Base-by-base conservation (phyloP, 192 early-diverging fungal species). In the Coemansia asiatica region DNA sequence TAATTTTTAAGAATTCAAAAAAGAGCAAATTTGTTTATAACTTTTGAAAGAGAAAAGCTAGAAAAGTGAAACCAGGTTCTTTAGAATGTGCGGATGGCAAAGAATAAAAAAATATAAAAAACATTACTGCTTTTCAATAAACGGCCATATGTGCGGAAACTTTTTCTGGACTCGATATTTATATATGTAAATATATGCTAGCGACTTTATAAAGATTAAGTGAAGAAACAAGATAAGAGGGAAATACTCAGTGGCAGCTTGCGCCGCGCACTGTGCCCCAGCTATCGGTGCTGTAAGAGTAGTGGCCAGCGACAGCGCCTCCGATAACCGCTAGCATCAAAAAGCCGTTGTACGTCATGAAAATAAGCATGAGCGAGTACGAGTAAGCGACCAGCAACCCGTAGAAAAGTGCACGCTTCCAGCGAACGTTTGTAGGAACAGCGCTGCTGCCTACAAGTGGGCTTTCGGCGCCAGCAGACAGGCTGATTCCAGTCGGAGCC, bases 341-440 rank as follows among this genome's bases (percentile, higher is more conserved):
- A 76, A 79, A 92, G 33, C 87, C 88, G 58, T 92, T 92, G 71
- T 92, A 92, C 0, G 91, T 92, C 91, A 92, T 92, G 63, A 92
- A 92, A 28, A 92, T 85, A 8, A 92, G 84, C 91, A 92, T 92
- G 1, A 91, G 60, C 23, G 88, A 87, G 69, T 89, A 89, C 44
- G 88, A 89, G 40, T 90, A 85, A 48, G 80, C 85, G 13, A 90
- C 87, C 61, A 88, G 76, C 10, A 86, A 64, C 46, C 87, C 86
- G 61, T 92, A 90, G 33, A 89, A 68, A 6, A 87, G n/a, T 2
- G 91, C 85, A 1, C 89, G 86, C 31, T 69, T 83, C 64, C 86
- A 68, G 29, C 84, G 86, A 28, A 84, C 83, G 46, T 61, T 64
- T 56, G 74, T 75, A 13, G 75, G 75, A 10, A 85, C 33, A 15